Conservation (phyloP, 2,329 filamentous ascomycete species). For the Colletotrichum sidae region DNA sequence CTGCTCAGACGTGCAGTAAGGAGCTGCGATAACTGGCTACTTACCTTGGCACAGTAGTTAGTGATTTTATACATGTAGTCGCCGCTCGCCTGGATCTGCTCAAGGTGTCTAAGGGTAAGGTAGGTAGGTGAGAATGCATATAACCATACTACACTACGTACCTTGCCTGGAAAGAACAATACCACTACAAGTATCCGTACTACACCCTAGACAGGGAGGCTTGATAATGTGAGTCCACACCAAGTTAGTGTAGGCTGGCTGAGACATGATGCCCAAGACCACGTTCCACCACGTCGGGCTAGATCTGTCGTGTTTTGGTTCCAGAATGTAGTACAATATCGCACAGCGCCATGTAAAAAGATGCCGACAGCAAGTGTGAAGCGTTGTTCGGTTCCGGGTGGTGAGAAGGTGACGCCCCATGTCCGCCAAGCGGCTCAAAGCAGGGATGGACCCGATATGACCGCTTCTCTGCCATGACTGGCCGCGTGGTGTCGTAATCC, state of each 20-base stretch:
- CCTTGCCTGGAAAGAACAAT: too few species aligned
- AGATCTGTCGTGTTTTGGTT: constrained; percentile 3
- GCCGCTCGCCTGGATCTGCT: background rate
- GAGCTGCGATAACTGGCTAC: background rate
- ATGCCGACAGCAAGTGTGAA: background rate
- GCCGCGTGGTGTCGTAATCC: constrained; percentile 33
- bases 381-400: constrained; percentile 25
- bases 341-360: too few species aligned
- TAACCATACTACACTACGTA: too few species aligned
- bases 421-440: constrained; percentile 36
- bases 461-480: constrained; percentile 24
- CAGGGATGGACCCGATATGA: constrained; percentile 30
- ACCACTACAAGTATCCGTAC: too few species aligned
- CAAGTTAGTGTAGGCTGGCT: background rate
- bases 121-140: too few species aligned
- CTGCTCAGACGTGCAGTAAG: background rate
- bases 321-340: constrained; percentile 1
- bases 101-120: background rate
- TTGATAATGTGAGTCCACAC: background rate
- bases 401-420: constrained; percentile 21
- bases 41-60: too few species aligned
- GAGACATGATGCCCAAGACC: constrained; percentile 19
- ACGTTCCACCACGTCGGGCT: constrained; percentile 25
- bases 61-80: too few species aligned
- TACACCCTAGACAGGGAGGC: background rate